Percentiles rank a stretch among this genome's conserved stretches.
Conservation (phyloP, 176 grass and related monocot species). For the Urochloa ruziziensis region DNA sequence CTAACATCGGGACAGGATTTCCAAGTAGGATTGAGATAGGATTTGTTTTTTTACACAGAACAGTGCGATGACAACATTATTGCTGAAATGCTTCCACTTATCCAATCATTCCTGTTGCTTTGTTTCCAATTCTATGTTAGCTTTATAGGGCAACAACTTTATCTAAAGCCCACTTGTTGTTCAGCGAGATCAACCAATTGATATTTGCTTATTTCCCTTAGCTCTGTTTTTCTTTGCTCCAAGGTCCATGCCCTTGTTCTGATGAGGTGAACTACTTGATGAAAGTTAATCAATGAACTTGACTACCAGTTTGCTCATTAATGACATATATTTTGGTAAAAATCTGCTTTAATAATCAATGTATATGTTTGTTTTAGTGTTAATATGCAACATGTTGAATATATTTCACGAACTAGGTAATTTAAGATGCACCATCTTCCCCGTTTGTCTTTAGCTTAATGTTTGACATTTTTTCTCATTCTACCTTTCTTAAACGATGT, state of each 20-base stretch:
- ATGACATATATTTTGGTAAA: neutral
- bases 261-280: neutral
- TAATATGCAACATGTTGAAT: neutral
- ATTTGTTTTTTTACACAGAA: constrained; percentile 17
- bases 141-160: constrained; percentile 4
- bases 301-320: neutral
- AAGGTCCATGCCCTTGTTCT: neutral
- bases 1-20: constrained; percentile 12
- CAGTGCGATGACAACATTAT: neutral
- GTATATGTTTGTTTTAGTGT: neutral
- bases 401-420: neutral
- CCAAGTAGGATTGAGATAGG: neutral
- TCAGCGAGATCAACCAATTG: too few relatives aligned
- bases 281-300: neutral
- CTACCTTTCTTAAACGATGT: neutral
- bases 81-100: neutral
- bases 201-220: neutral
- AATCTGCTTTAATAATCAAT: neutral
- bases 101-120: constrained; percentile 10
- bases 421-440: neutral
- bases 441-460: neutral
- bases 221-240: neutral
- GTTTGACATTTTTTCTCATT: neutral
- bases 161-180: constrained; percentile 3
- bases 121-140: constrained; percentile 2